Conservation (phyloP, 108 stramenopile genomes). For the Seminavis robusta region DNA sequence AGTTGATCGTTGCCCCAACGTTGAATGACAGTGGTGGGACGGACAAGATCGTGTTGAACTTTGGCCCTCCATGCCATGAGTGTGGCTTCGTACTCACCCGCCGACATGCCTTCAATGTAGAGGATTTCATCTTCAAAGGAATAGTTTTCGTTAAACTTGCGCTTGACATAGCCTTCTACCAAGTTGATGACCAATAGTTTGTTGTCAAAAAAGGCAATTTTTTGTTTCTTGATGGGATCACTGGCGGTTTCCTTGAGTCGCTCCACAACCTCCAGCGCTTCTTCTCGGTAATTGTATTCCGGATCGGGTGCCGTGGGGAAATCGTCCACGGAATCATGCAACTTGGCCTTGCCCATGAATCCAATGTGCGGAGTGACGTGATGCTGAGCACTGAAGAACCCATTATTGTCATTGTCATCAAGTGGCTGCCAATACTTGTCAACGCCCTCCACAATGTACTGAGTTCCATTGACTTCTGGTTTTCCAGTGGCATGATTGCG, state of each 20-base stretch:
- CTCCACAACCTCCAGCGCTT: too few species aligned
- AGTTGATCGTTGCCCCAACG: not conserved
- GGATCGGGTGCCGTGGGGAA: too few species aligned
- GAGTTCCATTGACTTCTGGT: too few species aligned
- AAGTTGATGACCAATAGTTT: not conserved
- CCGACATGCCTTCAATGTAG: too few species aligned
- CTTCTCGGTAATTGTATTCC: not conserved
- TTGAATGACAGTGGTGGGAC: slow-evolving; percentile 10
- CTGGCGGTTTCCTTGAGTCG: not conserved
- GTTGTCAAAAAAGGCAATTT: not conserved
- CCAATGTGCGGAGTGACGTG: not conserved
- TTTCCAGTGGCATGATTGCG: too few species aligned
- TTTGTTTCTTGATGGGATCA: not conserved
- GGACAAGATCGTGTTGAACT: slow-evolving; percentile 4
- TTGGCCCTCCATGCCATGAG: slow-evolving; percentile 4
- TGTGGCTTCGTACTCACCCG: not conserved
- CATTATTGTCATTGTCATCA: not conserved
- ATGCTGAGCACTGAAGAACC: slow-evolving; percentile 6
- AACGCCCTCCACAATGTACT: not conserved
- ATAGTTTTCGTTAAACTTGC: too few species aligned
- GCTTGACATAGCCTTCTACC: not conserved
- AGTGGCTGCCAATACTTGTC: slow-evolving; percentile 7
- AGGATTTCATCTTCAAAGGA: too few species aligned
- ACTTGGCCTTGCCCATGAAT: not conserved
- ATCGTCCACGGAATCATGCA: too few species aligned